Conservation (phyloP, 1,139 yeast genomes). For the Debaryomycetaceae sp. region DNA sequence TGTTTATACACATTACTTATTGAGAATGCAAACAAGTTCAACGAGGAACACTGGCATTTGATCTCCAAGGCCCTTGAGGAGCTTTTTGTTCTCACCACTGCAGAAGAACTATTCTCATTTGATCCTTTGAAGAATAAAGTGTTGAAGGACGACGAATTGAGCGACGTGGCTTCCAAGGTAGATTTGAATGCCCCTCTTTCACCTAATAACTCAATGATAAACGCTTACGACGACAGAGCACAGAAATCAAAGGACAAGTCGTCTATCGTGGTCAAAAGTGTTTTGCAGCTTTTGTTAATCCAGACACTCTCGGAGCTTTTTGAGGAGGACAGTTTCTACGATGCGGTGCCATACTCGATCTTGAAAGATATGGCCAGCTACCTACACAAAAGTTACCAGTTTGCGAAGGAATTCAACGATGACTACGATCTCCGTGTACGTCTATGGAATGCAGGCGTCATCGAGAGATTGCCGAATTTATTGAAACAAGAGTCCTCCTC, state of each 20-base stretch:
- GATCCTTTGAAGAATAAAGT: slow-evolving; percentile 49
- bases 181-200: slow-evolving; percentile 13
- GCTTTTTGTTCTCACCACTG: slow-evolving; percentile 80
- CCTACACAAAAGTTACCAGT: slow-evolving; percentile 67
- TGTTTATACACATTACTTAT: slow-evolving; percentile 77
- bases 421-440: slow-evolving; percentile 83
- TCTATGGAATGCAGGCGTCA: slow-evolving; percentile 88
- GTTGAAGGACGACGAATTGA: slow-evolving; percentile 15
- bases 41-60: slow-evolving; percentile 68
- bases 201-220: slow-evolving; percentile 11
- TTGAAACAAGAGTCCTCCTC: slow-evolving; percentile 89
- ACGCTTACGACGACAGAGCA: slow-evolving; percentile 23
- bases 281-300: slow-evolving; percentile 82
- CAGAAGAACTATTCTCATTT: slow-evolving; percentile 73
- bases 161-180: slow-evolving; percentile 12
- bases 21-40: slow-evolving; percentile 69
- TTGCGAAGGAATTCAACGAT: slow-evolving; percentile 84
- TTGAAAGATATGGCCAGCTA: slow-evolving; percentile 58
- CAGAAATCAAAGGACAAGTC: slow-evolving; percentile 55
- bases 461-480: slow-evolving; percentile 88
- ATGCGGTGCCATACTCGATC: slow-evolving; percentile 61
- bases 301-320: slow-evolving; percentile 81
- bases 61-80: slow-evolving; percentile 60
- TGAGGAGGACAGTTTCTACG: slow-evolving; percentile 66
- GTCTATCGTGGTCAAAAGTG: slow-evolving; percentile 87